Conservation (phyloP, 371 early-diverging fungal species). For the Lichtheimia ornata region DNA sequence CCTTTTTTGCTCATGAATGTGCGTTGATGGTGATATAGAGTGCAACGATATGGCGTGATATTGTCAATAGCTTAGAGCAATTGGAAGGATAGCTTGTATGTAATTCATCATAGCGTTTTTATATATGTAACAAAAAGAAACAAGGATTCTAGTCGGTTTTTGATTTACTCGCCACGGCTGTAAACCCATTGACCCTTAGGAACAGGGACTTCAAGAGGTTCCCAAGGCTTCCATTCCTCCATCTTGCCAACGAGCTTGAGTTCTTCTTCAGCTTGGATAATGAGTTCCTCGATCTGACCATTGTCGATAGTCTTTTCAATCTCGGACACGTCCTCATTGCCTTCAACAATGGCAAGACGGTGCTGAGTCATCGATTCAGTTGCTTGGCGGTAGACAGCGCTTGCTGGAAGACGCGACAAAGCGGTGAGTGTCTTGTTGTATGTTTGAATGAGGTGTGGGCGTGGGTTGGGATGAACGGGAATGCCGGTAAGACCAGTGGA, state of each 20-base stretch:
- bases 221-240: slow-evolving; percentile 86
- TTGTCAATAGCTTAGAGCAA: slow-evolving; percentile 61
- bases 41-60: slow-evolving; percentile 65
- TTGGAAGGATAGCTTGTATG: slow-evolving; percentile 5
- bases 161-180: slow-evolving; percentile 35
- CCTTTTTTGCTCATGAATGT: background rate
- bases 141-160: too few species aligned
- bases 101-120: too few species aligned
- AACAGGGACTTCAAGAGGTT: slow-evolving; percentile 76
- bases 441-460: slow-evolving; percentile 82
- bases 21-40: slow-evolving; percentile 29
- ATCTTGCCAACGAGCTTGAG: slow-evolving; percentile 77
- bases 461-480: slow-evolving; percentile 85
- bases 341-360: slow-evolving; percentile 75
- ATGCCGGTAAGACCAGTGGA: slow-evolving; percentile 87
- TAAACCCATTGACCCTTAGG: slow-evolving; percentile 88
- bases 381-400: slow-evolving; percentile 84
- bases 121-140: too few species aligned
- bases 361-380: slow-evolving; percentile 77
- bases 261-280: slow-evolving; percentile 87
- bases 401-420: slow-evolving; percentile 72
- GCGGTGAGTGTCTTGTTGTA: slow-evolving; percentile 75
- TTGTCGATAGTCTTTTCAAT: slow-evolving; percentile 78
- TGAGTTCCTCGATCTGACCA: slow-evolving; percentile 93
- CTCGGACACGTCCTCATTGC: slow-evolving; percentile 65